Conservation (phyloP, 2,329 filamentous ascomycete species). For the Fusarium sp. region DNA sequence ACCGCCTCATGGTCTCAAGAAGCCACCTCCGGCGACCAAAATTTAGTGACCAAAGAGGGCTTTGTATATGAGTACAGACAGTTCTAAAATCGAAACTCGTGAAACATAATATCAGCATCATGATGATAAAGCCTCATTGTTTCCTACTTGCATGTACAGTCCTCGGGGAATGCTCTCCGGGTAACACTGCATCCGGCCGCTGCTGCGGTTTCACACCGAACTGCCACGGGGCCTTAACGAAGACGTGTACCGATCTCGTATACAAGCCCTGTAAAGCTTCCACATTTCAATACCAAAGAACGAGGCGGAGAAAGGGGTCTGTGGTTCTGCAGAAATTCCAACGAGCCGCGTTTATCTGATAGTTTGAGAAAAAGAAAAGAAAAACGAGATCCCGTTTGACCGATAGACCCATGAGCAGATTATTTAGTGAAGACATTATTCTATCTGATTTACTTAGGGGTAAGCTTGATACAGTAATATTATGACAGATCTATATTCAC, state of each 20-base stretch:
- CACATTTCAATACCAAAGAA: background rate
- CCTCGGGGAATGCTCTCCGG: background rate
- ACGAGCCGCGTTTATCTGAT: background rate
- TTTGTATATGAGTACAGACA: background rate
- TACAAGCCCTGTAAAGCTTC: constrained; percentile 3
- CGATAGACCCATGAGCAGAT: background rate
- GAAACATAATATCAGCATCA: background rate
- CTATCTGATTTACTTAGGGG: background rate
- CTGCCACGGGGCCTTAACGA: background rate
- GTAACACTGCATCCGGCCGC: constrained; percentile 3
- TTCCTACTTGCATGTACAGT: background rate
- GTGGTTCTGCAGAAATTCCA: constrained; percentile 12
- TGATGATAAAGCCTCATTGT: background rate
- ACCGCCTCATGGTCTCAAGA: background rate
- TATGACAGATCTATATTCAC: background rate
- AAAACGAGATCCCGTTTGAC: background rate
- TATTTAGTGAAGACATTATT: background rate
- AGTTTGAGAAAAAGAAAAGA: background rate
- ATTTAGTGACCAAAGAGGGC: background rate
- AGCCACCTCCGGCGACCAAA: background rate
- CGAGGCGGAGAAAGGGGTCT: constrained; percentile 4
- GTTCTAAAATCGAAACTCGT: background rate
- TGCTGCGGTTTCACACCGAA: constrained; percentile 12
- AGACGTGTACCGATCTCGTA: background rate
- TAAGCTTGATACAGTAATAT: background rate